phyloP scores from a whole-genome alignment of 345 rosid genomes.

The Pelargonium nanum region DNA sequence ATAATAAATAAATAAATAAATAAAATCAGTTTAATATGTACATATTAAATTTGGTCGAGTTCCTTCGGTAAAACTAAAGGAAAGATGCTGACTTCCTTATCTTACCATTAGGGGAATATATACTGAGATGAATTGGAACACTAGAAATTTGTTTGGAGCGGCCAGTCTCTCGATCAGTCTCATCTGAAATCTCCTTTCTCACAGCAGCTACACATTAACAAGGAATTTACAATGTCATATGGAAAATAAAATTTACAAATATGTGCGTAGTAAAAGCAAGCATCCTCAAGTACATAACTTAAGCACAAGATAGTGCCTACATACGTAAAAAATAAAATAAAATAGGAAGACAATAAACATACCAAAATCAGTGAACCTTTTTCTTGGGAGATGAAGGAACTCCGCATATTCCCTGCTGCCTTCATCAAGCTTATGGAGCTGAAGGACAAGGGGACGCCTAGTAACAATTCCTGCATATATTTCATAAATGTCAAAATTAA shows the following conservation, averaged over 20 bases:
- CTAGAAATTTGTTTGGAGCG: slow-evolving; percentile 77
- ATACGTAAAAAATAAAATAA: neutral
- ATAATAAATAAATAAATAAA: too few relatives aligned
- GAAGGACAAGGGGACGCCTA: slow-evolving; percentile 89
- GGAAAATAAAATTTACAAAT: too few relatives aligned
- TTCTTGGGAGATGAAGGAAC: slow-evolving; percentile 87
- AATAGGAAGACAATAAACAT: slow-evolving; percentile 5
- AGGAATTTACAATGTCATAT: neutral
- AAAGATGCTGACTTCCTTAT: neutral
- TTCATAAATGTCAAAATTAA: slow-evolving; percentile 2
- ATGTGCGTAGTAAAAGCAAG: neutral
- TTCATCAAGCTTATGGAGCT: slow-evolving; percentile 92
- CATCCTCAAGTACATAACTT: neutral
- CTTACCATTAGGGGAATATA: slow-evolving; percentile 82
- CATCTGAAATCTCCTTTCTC: slow-evolving; percentile 97
- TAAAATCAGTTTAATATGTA: neutral
- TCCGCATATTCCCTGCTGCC: slow-evolving; percentile 93
- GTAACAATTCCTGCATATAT: slow-evolving; percentile 77
- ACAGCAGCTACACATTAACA: slow-evolving; percentile 59
- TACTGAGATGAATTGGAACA: slow-evolving; percentile 96
- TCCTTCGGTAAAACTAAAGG: too few relatives aligned
- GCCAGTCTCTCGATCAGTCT: slow-evolving; percentile 98
- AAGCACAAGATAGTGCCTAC: neutral
- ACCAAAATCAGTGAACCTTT: slow-evolving; percentile 85
- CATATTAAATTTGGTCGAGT: too few relatives aligned